A percentile compares a stretch with the other conserved stretches of the same genome.
Conservation (phyloP, 768 basidiomycete genomes). For the Rhizopogon rudus region DNA sequence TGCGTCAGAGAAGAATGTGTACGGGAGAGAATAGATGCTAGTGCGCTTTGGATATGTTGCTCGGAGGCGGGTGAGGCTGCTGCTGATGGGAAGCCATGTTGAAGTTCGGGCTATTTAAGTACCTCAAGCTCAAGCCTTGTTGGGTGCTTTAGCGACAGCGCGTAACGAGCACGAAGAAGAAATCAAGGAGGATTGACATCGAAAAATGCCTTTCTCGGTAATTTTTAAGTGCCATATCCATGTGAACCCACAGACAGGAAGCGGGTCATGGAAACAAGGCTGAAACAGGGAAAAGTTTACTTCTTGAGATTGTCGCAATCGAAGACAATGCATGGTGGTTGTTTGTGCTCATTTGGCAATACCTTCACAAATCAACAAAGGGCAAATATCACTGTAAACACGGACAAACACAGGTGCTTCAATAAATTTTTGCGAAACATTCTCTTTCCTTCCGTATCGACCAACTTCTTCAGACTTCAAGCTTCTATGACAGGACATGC, state of each 20-base stretch:
- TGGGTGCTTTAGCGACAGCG: constrained; percentile 2
- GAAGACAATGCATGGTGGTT: constrained; percentile 8
- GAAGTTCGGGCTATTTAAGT: constrained; percentile 7
- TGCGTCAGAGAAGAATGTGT: background rate
- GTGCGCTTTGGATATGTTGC: background rate
- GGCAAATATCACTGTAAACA: constrained; percentile 1
- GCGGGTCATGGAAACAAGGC: constrained; percentile 2
- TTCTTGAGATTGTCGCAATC: background rate
- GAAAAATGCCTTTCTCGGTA: constrained; percentile 5
- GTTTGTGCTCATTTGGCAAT: constrained; percentile 13
- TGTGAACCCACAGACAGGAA: background rate
- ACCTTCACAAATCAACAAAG: constrained; percentile 14
- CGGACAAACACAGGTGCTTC: background rate
- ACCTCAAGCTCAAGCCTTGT: background rate
- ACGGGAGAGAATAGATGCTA: background rate
- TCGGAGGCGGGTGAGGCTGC: background rate
- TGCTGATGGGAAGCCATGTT: background rate
- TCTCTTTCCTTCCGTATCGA: background rate
- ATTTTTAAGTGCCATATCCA: background rate
- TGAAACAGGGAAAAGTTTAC: background rate
- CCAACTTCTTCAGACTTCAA: background rate
- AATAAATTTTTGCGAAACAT: background rate
- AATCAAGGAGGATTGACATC: background rate
- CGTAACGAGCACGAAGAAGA: background rate
- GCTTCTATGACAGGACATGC: background rate